Evolutionary conservation across 1,284 basidiomycete genomes (phyloP), one percentile per base, ranked within the genome.

Genomic region (Meira nashicola): DNA sequence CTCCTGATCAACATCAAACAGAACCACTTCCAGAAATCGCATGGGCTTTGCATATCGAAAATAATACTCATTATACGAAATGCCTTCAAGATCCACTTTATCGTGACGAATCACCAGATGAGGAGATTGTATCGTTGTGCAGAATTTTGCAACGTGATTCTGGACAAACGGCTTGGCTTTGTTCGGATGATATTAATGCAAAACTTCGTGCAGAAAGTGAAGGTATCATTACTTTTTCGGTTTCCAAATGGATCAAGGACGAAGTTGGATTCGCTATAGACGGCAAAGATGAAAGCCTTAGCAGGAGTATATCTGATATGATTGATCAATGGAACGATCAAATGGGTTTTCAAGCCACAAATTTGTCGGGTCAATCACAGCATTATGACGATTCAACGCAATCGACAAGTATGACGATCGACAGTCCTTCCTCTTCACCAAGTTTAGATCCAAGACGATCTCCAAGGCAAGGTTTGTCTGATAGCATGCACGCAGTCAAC

Each of bases 1-100:
- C 28, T 33, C 28, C n/a, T n/a, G n/a, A 33, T 4, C 28, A 33
- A 33, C 3, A 33, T 33, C 28, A 33, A 33, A 8, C 8, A 8
- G 28, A 48, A 23, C 5, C 6, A 21, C 17, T 48, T 21, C 46
- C 46, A 12, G 46, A 48, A 23, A 48, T 5, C 6, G 25, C 17
- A 14, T 48, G 46, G 46, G 46, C 25, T 15, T n/a, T 48, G 12
- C 46, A 48, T 25, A 23, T 48, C 12, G 46, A 48, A 25, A 48
- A 48, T 25, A 17, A n/a, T 14, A 17, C 46, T 12, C 46, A 48
- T 23, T 14, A 12, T 23, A 48, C 7, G 4, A 33, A 33, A 33
- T 33, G 28, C 8, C 28, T 33, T 33, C 28, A 33, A 33, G 28
- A 33, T 33, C 28, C 28, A 33, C 28, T 33, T 33, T 33, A 33